Base-by-base conservation (phyloP, 139 green algal genomes). In the Bryopsis sp. region DNA sequence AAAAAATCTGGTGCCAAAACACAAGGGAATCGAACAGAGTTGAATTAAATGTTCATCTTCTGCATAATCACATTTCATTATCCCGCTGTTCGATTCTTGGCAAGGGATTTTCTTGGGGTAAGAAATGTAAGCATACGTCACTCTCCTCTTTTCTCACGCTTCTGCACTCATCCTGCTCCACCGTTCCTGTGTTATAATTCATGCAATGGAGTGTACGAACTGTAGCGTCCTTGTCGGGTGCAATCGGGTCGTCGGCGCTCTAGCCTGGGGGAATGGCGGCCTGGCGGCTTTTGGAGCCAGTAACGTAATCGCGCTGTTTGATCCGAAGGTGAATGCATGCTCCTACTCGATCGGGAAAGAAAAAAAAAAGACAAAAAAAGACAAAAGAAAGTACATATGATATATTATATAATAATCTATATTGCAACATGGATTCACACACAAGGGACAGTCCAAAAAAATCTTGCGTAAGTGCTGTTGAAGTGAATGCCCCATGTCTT, bases 161-260 rank as follows among this genome's bases (percentile, higher is more conserved):
- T n/a, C n/a, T n/a, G n/a, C n/a, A n/a, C n/a, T n/a, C n/a, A n/a
- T n/a, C n/a, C n/a, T n/a, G n/a, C n/a, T n/a, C n/a, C n/a, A n/a
- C n/a, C n/a, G n/a, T n/a, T n/a, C n/a, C n/a, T n/a, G n/a, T n/a
- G n/a, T n/a, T n/a, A n/a, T n/a, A n/a, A n/a, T n/a, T n/a, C n/a
- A n/a, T n/a, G n/a, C n/a, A n/a, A n/a, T n/a, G n/a, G n/a, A n/a
- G n/a, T n/a, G n/a, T n/a, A n/a, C n/a, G n/a, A n/a, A n/a, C n/a
- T n/a, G n/a, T n/a, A n/a, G n/a, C n/a, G n/a, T n/a, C 43, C 11
- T 61, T 31, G 62, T 57, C 11, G 62, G 62, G 15, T 69, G 62
- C 37, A 69, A 69, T 35, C 26, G 62, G 8, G 33, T 54, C 3
- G 37, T 35, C 7, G 62, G 62, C 5, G 39, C n/a, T 19, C 37